Percentiles rank a stretch among this genome's conserved stretches.
These are phyloP conservation scores for Neophaeococcomyces mojaviensis DNA, from an alignment of 2,329 filamentous ascomycete species.

Conservation along the genomic window DNA sequence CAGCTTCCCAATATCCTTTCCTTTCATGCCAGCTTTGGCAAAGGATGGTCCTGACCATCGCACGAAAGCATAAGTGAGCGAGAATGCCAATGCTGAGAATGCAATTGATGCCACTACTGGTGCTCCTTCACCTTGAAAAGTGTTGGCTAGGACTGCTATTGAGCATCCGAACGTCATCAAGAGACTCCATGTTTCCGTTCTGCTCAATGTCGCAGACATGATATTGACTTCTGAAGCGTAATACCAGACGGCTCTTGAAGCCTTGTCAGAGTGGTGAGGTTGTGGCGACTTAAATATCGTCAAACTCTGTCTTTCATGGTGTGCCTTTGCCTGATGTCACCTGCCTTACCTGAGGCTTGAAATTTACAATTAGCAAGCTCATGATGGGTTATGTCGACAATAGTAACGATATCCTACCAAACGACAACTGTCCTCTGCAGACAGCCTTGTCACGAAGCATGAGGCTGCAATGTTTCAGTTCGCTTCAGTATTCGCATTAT, in stretches of 20 bases:
- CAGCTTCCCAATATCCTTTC: conserved; percentile 76
- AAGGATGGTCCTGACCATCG: conserved; percentile 89
- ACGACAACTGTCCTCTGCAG: too few species aligned
- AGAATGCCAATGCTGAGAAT: conserved; percentile 77
- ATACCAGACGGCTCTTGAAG: not conserved
- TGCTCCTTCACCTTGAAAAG: conserved; percentile 76
- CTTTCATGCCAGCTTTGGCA: conserved; percentile 79
- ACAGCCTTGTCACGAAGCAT: too few species aligned
- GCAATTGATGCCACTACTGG: conserved; percentile 83
- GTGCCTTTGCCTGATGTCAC: too few species aligned
- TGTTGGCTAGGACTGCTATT: conserved; percentile 67
- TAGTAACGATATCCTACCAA: too few species aligned
- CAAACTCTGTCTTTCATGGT: too few species aligned
- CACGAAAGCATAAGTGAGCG: conserved; percentile 75
- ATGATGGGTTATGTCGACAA: too few species aligned
- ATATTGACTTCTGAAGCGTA: not conserved
- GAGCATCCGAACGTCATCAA: conserved; percentile 61
- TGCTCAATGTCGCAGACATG: conserved; percentile 41
- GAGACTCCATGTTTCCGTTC: conserved; percentile 50
- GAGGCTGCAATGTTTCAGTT: too few species aligned
- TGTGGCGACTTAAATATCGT: too few species aligned
- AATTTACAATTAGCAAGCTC: too few species aligned
- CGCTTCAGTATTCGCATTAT: too few species aligned
- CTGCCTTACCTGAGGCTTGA: too few species aligned
- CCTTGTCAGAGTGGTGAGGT: too few species aligned